These are phyloP conservation scores for Pyricularia sp. DNA, from an alignment of 2,329 filamentous ascomycete genomes.

Conservation along the genomic window DNA sequence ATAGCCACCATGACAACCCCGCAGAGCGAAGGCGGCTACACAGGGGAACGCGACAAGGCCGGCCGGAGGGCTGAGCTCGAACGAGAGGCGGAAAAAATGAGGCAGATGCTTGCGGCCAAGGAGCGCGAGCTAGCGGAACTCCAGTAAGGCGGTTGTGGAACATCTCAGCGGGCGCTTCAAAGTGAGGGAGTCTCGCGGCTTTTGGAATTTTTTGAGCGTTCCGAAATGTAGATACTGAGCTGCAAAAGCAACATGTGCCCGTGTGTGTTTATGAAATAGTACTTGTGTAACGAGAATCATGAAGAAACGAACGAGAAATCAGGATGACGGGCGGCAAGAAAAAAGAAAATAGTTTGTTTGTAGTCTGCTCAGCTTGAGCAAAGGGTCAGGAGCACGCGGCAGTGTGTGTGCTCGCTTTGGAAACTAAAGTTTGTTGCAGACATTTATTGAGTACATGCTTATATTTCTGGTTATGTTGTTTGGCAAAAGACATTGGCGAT, in stretches of 20 bases:
- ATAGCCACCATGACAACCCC: constrained; percentile 29
- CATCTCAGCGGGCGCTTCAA: neutral
- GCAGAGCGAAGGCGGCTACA: constrained; percentile 13
- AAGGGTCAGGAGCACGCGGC: neutral
- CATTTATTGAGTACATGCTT: too few relatives aligned
- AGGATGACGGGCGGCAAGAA: neutral
- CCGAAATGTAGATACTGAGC: neutral
- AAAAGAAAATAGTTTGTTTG: neutral
- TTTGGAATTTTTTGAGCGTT: neutral
- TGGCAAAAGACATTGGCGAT: too few relatives aligned
- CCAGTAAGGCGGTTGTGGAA: neutral
- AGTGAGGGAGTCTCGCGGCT: neutral
- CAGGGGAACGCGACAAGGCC: constrained; percentile 39
- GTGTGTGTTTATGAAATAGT: neutral
- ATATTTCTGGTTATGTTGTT: too few relatives aligned
- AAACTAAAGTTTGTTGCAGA: neutral
- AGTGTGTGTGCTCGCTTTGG: neutral
- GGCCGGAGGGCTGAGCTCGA: constrained; percentile 54
- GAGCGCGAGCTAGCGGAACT: constrained; percentile 54
- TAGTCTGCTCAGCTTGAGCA: neutral
- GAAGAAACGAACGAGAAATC: neutral
- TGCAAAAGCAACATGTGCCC: neutral
- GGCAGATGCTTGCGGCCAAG: constrained; percentile 57
- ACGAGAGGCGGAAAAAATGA: constrained; percentile 64
- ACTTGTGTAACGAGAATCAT: neutral